Evolutionary conservation across 257 asterid genomes (phyloP), one percentile per base, ranked within the genome.

Genomic region (Henckelia pumila): DNA sequence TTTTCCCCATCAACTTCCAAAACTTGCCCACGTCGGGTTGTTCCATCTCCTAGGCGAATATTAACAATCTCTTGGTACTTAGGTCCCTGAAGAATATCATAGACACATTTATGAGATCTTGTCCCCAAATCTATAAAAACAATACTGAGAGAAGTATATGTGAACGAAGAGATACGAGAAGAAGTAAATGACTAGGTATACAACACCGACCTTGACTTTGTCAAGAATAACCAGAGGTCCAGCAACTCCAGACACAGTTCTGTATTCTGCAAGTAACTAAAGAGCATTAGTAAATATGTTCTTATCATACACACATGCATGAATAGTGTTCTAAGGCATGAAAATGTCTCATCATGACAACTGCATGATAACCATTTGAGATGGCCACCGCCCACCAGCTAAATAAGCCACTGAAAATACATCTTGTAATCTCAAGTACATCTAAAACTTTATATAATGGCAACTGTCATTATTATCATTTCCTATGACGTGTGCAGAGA

Each of bases 221-320:
- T 94, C 99, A 13, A 94, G 96, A 72, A 94, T 94, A 75, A 94
- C 99, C 35, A 94, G 89, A 71, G 99, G 99, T 63, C 99, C 99
- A 71, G 99, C 99, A 70, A 91, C 99, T 69, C 99, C 96, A 44
- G 98, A 94, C 75, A 94, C 98, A 59, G 99, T 94, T 75, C 99
- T 87, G 63, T 94, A 94, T 80, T 94, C 99, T 94, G 96, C 81
- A 84, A 16, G 17, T 16, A 47, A 16, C 20, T 16, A 47, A 47
- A 47, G 21, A 47, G 21, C 55, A 16, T 47, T 17, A 16, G 59
- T 47, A 4, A 17, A 17, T 47, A 47, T 47, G 55, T 21, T 17
- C 21, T 44, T 44, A 1, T 16, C 20, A 16, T 47, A 17, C 14
- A 14, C 52, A 40, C 52, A 40, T 28, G 5, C 30, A 4, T 28